Conservation (phyloP, 768 basidiomycete species). For the Naganishia kalamii region DNA sequence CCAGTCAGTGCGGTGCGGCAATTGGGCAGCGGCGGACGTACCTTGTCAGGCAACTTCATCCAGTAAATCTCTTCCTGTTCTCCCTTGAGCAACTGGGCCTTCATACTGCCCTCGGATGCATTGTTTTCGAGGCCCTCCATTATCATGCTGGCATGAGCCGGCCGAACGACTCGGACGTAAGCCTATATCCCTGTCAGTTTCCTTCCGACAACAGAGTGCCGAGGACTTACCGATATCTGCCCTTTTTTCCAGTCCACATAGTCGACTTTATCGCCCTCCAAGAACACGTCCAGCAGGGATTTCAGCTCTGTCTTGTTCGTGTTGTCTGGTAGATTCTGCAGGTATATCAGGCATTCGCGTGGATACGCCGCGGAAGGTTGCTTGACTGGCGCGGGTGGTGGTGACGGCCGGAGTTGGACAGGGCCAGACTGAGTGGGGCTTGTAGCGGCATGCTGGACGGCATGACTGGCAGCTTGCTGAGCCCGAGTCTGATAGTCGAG, state of each 20-base stretch:
- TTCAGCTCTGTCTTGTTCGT: slow-evolving; percentile 18
- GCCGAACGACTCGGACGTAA: slow-evolving; percentile 7
- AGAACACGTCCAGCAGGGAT: not conserved
- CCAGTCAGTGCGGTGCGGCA: not conserved
- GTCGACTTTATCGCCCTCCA: slow-evolving; percentile 13
- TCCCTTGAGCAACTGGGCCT: slow-evolving; percentile 3
- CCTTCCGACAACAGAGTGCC: not conserved
- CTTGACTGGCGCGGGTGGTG: not conserved
- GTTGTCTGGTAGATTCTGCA: slow-evolving; percentile 8
- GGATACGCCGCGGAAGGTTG: not conserved
- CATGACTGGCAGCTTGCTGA: not conserved
- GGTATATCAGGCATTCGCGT: not conserved
- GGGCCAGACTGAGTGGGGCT: not conserved
- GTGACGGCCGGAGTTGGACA: not conserved
- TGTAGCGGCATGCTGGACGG: not conserved
- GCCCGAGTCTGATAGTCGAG: not conserved
- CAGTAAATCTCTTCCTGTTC: slow-evolving; percentile 15
- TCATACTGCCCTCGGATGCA: not conserved
- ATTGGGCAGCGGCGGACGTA: not conserved
- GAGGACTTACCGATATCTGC: not conserved
- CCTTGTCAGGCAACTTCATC: slow-evolving; percentile 15
- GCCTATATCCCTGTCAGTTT: not conserved
- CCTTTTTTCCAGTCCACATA: slow-evolving; percentile 21
- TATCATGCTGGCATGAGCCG: not conserved
- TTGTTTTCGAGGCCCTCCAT: not conserved